Conservation (phyloP, 2,329 filamentous ascomycete genomes). For the Colletotrichum sp. region DNA sequence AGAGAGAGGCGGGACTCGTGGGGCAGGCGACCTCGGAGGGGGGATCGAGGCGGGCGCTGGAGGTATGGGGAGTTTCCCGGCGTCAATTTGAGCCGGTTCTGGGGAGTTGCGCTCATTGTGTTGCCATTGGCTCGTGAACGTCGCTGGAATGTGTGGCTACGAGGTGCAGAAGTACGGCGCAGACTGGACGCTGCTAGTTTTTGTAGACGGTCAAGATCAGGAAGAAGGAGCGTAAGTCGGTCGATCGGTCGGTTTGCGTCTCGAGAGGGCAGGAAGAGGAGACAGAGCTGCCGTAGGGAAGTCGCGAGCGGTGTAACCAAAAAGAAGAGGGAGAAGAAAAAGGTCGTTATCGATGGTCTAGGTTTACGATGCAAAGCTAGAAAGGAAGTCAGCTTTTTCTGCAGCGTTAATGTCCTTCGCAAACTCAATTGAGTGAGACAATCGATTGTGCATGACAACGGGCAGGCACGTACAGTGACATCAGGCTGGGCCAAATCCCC, state of each 20-base stretch:
- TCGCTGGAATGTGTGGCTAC: not conserved
- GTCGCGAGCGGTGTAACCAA: not conserved
- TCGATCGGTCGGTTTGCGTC: not conserved
- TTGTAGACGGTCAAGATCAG: not conserved
- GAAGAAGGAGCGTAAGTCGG: not conserved
- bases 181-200: not conserved
- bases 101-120: conserved; percentile 65
- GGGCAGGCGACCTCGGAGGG: conserved; percentile 52
- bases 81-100: conserved; percentile 70
- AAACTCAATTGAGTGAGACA: not conserved
- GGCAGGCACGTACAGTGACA: conserved; percentile 18
- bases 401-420: not conserved
- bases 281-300: not conserved
- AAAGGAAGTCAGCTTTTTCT: not conserved
- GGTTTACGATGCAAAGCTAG: conserved; percentile 14
- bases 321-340: not conserved
- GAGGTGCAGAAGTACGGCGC: not conserved
- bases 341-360: not conserved
- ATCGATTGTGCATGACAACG: not conserved
- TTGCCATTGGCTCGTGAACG: conserved; percentile 53
- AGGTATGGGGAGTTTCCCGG: conserved; percentile 79
- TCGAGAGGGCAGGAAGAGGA: not conserved
- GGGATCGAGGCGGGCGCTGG: conserved; percentile 67
- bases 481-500: not conserved
- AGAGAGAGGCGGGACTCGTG: conserved; percentile 71